Evolutionary conservation across 805 yeast genomes (phyloP).

Genomic region (Schizosaccharomyces lindneri): DNA sequence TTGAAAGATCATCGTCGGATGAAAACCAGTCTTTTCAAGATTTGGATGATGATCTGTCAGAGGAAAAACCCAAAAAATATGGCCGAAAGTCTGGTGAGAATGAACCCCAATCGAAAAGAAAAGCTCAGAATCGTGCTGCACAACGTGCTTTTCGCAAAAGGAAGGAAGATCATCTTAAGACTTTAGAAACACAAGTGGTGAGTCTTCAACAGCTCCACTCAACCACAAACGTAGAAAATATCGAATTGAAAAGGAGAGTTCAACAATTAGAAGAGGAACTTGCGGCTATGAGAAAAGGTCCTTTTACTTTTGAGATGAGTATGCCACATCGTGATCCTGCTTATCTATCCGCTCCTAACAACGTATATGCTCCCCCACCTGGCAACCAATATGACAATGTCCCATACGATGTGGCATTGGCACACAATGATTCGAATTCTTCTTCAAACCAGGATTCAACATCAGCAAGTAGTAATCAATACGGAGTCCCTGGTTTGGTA

Average conservation of each 20-base stretch:
- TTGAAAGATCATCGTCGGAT: neutral
- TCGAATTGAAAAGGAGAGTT: constrained; percentile 52
- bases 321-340: neutral
- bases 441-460: too few species aligned
- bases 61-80: constrained; percentile 22
- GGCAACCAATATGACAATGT: too few species aligned
- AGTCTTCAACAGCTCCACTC: constrained; percentile 46
- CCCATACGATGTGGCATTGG: too few species aligned
- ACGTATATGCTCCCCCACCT: neutral
- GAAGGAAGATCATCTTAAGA: constrained; percentile 66
- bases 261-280: constrained; percentile 49
- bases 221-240: constrained; percentile 44
- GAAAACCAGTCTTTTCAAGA: neutral
- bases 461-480: neutral
- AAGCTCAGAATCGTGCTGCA: constrained; percentile 96
- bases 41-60: neutral
- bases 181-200: constrained; percentile 55
- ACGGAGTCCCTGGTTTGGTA: neutral
- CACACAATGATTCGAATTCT: too few species aligned
- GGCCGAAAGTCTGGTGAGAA: constrained; percentile 60
- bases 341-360: neutral
- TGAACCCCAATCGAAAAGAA: constrained; percentile 69
- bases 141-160: constrained; percentile 91
- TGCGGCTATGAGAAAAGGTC: constrained; percentile 9
- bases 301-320: neutral